phyloP scores from a whole-genome alignment of 441 rosid species.

The Arabidopsis lyrata region DNA sequence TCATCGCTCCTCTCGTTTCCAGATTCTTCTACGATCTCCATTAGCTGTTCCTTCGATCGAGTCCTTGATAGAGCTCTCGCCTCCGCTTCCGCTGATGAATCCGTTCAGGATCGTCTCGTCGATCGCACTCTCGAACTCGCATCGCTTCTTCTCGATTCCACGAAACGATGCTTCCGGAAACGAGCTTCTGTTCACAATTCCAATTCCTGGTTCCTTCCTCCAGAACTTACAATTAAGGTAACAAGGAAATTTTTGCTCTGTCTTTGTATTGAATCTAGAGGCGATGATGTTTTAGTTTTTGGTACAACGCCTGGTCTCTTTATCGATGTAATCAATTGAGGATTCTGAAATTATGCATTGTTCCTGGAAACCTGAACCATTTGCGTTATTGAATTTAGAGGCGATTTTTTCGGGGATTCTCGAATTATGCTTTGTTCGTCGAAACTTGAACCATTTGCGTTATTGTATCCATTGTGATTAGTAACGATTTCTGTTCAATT shows the following conservation, averaged over 20 bases:
- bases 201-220: slow-evolving; percentile 69
- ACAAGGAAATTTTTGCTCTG: neutral
- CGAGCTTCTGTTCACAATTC: slow-evolving; percentile 77
- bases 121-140: slow-evolving; percentile 67
- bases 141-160: slow-evolving; percentile 64
- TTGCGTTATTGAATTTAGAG: neutral
- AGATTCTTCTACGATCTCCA: slow-evolving; percentile 46
- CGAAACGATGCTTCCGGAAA: slow-evolving; percentile 67
- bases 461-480: neutral
- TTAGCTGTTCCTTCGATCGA: slow-evolving; percentile 64
- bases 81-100: slow-evolving; percentile 49
- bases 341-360: slow-evolving; percentile 9
- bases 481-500: neutral
- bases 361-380: neutral
- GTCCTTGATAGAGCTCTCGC: slow-evolving; percentile 42
- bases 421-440: too few species aligned
- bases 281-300: neutral
- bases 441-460: too few species aligned
- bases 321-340: neutral
- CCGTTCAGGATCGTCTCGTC: slow-evolving; percentile 65
- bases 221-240: slow-evolving; percentile 83
- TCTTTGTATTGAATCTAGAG: neutral
- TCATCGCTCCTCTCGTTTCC: slow-evolving; percentile 38
- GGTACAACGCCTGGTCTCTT: neutral
- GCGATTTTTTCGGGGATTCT: too few species aligned